Evolutionary conservation across 1,139 yeast species (phyloP).

Genomic region (Hemisphaericaspora subhashii): DNA sequence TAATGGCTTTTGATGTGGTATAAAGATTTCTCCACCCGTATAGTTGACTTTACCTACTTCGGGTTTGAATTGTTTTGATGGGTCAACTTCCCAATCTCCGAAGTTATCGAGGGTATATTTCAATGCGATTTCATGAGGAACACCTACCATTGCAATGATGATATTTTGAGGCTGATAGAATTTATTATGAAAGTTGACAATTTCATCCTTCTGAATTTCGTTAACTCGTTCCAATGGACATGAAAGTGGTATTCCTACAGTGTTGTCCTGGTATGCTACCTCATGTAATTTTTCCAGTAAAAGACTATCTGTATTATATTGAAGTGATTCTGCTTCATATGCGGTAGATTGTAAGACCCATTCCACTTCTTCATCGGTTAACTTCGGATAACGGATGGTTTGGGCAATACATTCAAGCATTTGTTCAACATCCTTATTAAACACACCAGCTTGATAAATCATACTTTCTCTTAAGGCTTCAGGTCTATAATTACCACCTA

Average conservation of each 20-base stretch:
- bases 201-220: constrained; percentile 49
- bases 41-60: constrained; percentile 54
- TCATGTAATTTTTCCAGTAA: constrained; percentile 86
- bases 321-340: constrained; percentile 80
- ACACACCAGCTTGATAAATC: constrained; percentile 92
- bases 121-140: constrained; percentile 69
- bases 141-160: constrained; percentile 88
- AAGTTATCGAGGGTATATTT: constrained; percentile 62
- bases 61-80: constrained; percentile 17
- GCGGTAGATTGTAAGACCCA: constrained; percentile 75
- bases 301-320: constrained; percentile 81
- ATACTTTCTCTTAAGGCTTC: constrained; percentile 90
- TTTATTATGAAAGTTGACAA: constrained; percentile 61
- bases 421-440: constrained; percentile 78
- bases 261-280: constrained; percentile 70
- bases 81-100: constrained; percentile 54
- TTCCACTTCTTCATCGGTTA: constrained; percentile 67
- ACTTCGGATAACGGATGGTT: constrained; percentile 69
- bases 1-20: constrained; percentile 72
- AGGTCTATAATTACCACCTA: constrained; percentile 95
- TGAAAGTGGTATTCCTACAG: constrained; percentile 82
- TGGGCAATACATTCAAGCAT: constrained; percentile 83
- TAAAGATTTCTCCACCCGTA: constrained; percentile 72
- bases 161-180: constrained; percentile 80
- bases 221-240: constrained; percentile 75